These are phyloP conservation scores for Graphilbum fragrans DNA, from an alignment of 2,329 filamentous ascomycete species.

Conservation along the genomic window DNA sequence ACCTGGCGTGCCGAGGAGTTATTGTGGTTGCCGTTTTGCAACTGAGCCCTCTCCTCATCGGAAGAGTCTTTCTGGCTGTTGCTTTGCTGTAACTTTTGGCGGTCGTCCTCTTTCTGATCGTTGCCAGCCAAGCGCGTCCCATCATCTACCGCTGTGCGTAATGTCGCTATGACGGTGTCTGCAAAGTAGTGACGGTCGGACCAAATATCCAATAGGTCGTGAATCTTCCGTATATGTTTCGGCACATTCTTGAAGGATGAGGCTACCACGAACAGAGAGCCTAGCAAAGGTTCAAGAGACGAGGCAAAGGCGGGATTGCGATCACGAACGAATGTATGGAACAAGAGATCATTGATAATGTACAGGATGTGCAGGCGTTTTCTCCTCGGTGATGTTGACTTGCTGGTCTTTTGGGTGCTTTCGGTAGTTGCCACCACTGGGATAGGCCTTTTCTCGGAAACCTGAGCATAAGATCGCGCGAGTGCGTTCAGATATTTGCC, in stretches of 20 bases:
- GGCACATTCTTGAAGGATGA: slow-evolving; percentile 46
- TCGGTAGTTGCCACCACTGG: no score
- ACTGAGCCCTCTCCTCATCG: slow-evolving; percentile 17
- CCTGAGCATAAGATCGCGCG: slow-evolving; percentile 34
- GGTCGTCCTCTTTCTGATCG: slow-evolving; percentile 17
- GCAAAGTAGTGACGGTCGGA: slow-evolving; percentile 50
- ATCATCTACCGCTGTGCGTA: slow-evolving; percentile 44
- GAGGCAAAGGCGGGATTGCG: slow-evolving; percentile 38
- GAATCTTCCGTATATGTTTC: slow-evolving; percentile 54
- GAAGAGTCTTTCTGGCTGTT: slow-evolving; percentile 10
- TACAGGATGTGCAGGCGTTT: slow-evolving; percentile 67
- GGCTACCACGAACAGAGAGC: slow-evolving; percentile 48
- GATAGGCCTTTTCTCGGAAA: no score
- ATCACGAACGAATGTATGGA: slow-evolving; percentile 48
- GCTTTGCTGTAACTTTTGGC: neutral
- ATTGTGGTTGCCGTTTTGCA: slow-evolving; percentile 4
- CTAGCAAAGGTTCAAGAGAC: slow-evolving; percentile 45
- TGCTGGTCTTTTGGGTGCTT: slow-evolving; percentile 10
- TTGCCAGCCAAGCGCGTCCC: slow-evolving; percentile 1
- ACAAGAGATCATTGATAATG: slow-evolving; percentile 65
- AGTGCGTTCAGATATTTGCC: slow-evolving; percentile 66
- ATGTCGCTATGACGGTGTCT: slow-evolving; percentile 36
- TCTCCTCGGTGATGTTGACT: slow-evolving; percentile 36
- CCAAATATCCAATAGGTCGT: slow-evolving; percentile 58
- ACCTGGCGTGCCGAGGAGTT: slow-evolving; percentile 12